Percentiles rank a stretch among this genome's conserved stretches.
Evolutionary conservation across 2,329 filamentous ascomycete species (phyloP).

Genomic region (Ophiostoma novo-ulmi): DNA sequence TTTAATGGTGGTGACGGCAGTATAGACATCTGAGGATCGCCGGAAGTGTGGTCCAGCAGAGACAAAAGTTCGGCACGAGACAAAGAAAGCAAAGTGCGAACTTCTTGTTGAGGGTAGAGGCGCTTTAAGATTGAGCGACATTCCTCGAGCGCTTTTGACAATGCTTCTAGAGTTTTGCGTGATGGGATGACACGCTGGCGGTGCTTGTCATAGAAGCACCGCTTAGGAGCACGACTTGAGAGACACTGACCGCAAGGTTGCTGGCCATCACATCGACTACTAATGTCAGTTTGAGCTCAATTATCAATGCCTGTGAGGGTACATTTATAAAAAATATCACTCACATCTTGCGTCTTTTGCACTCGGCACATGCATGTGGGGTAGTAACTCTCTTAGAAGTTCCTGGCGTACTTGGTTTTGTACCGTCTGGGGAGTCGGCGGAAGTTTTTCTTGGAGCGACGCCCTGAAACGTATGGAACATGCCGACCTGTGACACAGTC

Average conservation of each 20-base stretch:
- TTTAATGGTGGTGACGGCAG: not conserved
- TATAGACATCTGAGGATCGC: not conserved
- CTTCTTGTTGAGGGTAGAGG: not conserved
- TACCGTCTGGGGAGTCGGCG: conserved; percentile 35
- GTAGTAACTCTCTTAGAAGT: not conserved
- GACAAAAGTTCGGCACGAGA: not conserved
- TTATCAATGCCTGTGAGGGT: no score
- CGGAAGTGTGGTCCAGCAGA: not conserved
- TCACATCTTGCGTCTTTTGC: not conserved
- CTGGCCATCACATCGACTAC: conserved; percentile 67
- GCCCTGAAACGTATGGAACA: conserved; percentile 52
- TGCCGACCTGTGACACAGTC: conserved; percentile 46
- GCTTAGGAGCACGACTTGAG: conserved; percentile 73
- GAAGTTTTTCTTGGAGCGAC: conserved; percentile 48
- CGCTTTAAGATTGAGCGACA: not conserved
- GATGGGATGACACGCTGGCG: conserved; percentile 71
- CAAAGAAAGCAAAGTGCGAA: not conserved
- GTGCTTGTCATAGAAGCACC: conserved; percentile 77
- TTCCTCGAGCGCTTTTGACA: conserved; percentile 56
- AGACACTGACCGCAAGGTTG: conserved; percentile 79
- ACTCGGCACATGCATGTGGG: not conserved
- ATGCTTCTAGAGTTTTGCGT: conserved; percentile 63
- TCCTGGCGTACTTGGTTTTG: not conserved
- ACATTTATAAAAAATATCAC: not conserved
- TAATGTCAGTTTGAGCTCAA: not conserved